Evolutionary conservation across 1,139 yeast species (phyloP).

Genomic region (Yamadazyma dushanensis): DNA sequence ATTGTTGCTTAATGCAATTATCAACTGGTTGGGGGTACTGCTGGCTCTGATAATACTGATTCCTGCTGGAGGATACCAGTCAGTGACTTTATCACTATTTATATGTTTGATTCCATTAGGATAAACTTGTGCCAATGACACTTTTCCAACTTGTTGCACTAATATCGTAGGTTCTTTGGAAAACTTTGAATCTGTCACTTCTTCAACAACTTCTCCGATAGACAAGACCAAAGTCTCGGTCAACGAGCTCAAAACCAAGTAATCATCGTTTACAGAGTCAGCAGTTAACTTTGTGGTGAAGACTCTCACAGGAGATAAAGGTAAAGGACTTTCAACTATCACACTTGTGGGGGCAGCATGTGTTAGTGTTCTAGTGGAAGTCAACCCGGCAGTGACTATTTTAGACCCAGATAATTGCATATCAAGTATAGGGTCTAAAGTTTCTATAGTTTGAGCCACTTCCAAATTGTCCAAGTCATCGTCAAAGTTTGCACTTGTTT

Average conservation of each 20-base stretch:
- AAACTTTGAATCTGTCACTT: slow-evolving; percentile 67
- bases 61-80: slow-evolving; percentile 89
- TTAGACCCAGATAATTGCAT: slow-evolving; percentile 42
- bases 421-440: slow-evolving; percentile 60
- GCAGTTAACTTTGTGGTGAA: slow-evolving; percentile 56
- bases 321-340: slow-evolving; percentile 72
- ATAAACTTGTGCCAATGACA: slow-evolving; percentile 72
- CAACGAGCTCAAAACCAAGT: slow-evolving; percentile 65
- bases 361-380: slow-evolving; percentile 40
- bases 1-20: slow-evolving; percentile 67
- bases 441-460: slow-evolving; percentile 51
- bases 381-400: slow-evolving; percentile 22
- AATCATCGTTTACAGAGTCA: slow-evolving; percentile 55
- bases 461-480: slow-evolving; percentile 56
- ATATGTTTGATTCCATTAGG: slow-evolving; percentile 68
- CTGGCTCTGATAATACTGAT: slow-evolving; percentile 60
- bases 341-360: slow-evolving; percentile 63
- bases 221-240: slow-evolving; percentile 73
- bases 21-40: slow-evolving; percentile 66
- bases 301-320: slow-evolving; percentile 57
- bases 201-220: slow-evolving; percentile 79
- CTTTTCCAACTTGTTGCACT: slow-evolving; percentile 67
- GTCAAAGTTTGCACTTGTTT: slow-evolving; percentile 42
- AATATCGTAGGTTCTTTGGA: slow-evolving; percentile 62
- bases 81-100: slow-evolving; percentile 37